Percentiles rank a stretch among this genome's conserved stretches.
These are phyloP conservation scores for Cryptococcus sp. DNA, from an alignment of 1,284 basidiomycete species.

Conservation along the genomic window DNA sequence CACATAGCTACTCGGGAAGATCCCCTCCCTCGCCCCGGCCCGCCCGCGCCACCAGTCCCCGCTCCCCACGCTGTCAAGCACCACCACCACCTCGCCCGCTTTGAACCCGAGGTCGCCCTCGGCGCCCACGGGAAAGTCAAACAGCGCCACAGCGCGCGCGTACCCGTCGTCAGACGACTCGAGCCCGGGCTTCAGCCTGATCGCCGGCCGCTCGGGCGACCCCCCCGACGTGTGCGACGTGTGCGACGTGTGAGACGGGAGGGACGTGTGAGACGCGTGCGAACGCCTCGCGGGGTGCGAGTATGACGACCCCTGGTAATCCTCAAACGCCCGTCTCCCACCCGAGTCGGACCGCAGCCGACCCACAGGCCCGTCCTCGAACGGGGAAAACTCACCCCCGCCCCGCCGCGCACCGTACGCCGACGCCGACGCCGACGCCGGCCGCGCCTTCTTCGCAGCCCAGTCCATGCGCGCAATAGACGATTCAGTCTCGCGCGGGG, in stretches of 20 bases:
- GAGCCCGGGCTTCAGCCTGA: slow-evolving; percentile 23
- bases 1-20: slow-evolving; percentile 60
- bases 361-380: slow-evolving; percentile 19
- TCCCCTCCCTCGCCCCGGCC: slow-evolving; percentile 49
- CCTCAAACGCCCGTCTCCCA: slow-evolving; percentile 18
- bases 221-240: not conserved
- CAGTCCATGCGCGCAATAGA: slow-evolving; percentile 18
- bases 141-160: slow-evolving; percentile 73
- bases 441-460: not conserved
- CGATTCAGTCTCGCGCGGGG: slow-evolving; percentile 27
- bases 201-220: slow-evolving; percentile 12
- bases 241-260: too few species aligned
- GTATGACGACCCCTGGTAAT: too few species aligned
- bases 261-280: too few species aligned
- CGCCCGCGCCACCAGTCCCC: slow-evolving; percentile 66
- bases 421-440: too few species aligned
- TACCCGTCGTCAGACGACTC: slow-evolving; percentile 39
- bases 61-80: slow-evolving; percentile 68
- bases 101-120: slow-evolving; percentile 76
- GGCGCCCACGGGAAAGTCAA: slow-evolving; percentile 70
- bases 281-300: too few species aligned
- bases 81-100: slow-evolving; percentile 76
- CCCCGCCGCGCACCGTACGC: too few species aligned
- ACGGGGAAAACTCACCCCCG: slow-evolving; percentile 17
- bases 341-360: slow-evolving; percentile 9